These are phyloP conservation scores for Sugiyamaella chiloensis DNA, from an alignment of 805 yeast species.

Conservation along the genomic window DNA sequence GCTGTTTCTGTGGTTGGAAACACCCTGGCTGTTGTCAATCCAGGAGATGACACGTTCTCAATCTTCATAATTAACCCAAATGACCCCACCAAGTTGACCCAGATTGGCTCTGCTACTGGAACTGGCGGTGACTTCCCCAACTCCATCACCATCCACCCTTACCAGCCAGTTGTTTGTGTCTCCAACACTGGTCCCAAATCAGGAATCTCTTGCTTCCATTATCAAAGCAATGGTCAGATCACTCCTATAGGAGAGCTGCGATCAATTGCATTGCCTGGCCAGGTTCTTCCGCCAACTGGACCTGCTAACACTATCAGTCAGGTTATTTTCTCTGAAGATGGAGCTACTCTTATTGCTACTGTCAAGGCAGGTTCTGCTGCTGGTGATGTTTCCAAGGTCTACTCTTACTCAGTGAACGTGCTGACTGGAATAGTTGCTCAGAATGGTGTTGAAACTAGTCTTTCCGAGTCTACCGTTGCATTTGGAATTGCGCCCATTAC, in stretches of 20 bases:
- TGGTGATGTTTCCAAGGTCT: not conserved
- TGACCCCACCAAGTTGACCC: not conserved
- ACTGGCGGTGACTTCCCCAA: conserved; percentile 8
- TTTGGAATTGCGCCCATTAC: conserved; percentile 2
- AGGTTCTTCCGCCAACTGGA: not conserved
- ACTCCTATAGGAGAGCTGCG: conserved; percentile 3
- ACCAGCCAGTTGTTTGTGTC: conserved; percentile 5
- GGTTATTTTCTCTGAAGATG: conserved; percentile 2
- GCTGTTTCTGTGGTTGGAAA: not conserved
- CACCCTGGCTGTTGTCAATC: conserved; percentile 5
- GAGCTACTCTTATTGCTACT: conserved; percentile 3
- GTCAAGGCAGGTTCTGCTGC: not conserved
- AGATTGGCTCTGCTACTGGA: not conserved
- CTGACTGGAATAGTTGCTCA: not conserved
- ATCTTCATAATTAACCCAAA: not conserved
- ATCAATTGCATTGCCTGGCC: not conserved
- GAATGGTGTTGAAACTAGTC: not conserved
- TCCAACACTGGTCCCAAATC: conserved; percentile 6
- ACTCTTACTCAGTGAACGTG: not conserved
- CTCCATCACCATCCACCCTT: conserved; percentile 6
- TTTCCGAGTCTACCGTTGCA: not conserved
- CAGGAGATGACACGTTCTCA: conserved; percentile 3
- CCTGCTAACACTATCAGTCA: conserved; percentile 4
- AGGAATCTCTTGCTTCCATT: conserved; percentile 9
- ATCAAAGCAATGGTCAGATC: not conserved